Evolutionary conservation across 2,329 filamentous ascomycete species (phyloP).

Genomic region (Pseudocercospora macadamiae): DNA sequence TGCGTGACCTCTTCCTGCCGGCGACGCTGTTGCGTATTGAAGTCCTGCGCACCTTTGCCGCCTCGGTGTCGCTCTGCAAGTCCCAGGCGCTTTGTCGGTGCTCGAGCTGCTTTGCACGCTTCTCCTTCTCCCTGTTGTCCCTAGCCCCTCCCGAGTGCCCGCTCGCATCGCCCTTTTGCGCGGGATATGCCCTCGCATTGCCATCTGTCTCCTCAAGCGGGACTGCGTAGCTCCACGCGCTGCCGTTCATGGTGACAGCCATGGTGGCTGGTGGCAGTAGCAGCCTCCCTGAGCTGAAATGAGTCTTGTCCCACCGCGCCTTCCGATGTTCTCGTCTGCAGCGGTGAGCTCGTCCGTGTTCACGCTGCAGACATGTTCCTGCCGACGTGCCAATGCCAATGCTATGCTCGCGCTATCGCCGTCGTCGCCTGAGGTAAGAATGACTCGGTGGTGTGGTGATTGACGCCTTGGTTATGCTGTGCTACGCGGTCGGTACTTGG

Average conservation of each 20-base stretch:
- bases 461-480: too few species aligned
- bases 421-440: background rate
- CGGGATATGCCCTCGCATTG: constrained; percentile 20
- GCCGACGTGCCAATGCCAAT: background rate
- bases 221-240: constrained; percentile 28
- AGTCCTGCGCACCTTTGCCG: constrained; percentile 27
- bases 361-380: constrained; percentile 6
- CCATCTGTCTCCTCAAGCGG: constrained; percentile 29
- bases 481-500: background rate
- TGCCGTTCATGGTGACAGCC: constrained; percentile 17
- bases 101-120: constrained; percentile 16
- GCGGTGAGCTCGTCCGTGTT: constrained; percentile 7
- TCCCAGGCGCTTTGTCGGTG: constrained; percentile 26
- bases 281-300: background rate
- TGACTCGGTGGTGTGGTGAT: background rate
- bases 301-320: constrained; percentile 4
- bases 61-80: constrained; percentile 33
- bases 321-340: constrained; percentile 3
- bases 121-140: background rate
- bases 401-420: background rate
- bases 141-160: constrained; percentile 6
- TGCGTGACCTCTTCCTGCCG: constrained; percentile 33
- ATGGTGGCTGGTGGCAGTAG: background rate
- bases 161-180: background rate
- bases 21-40: constrained; percentile 30